These are phyloP conservation scores for Russula virescens DNA, from an alignment of 768 basidiomycete species.

Conservation along the genomic window DNA sequence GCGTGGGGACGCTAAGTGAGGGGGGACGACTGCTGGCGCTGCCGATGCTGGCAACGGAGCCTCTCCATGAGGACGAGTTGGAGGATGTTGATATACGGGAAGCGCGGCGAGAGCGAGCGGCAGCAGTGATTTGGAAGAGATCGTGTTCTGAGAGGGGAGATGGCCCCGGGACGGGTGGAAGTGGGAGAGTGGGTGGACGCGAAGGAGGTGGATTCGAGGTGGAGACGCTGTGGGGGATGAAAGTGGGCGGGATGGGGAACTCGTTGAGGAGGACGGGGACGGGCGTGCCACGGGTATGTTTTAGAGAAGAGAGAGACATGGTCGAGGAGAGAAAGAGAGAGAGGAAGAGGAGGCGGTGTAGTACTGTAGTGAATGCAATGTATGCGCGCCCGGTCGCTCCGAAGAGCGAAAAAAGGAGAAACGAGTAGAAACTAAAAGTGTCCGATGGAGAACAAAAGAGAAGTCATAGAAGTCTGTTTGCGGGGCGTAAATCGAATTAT, in stretches of 20 bases:
- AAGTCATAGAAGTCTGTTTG: constrained; percentile 2
- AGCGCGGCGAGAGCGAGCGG: constrained; percentile 33
- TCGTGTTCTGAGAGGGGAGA: constrained; percentile 50
- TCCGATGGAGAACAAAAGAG: constrained; percentile 13
- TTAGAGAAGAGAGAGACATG: not conserved
- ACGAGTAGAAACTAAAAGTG: not conserved
- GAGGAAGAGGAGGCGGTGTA: not conserved
- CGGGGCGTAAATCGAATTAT: constrained; percentile 1
- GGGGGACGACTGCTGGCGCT: constrained; percentile 26
- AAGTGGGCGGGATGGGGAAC: constrained; percentile 32
- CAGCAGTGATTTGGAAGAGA: constrained; percentile 38
- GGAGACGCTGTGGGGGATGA: constrained; percentile 29
- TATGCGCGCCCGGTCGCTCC: not conserved
- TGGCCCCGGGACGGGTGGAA: constrained; percentile 63
- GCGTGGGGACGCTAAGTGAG: constrained; percentile 19
- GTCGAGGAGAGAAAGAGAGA: not conserved
- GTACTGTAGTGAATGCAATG: not conserved
- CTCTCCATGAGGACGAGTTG: constrained; percentile 26
- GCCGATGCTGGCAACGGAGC: constrained; percentile 28
- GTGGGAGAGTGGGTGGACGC: constrained; percentile 49
- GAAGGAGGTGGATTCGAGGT: constrained; percentile 50
- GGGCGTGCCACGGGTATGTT: not conserved
- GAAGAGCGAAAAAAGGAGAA: not conserved
- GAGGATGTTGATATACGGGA: constrained; percentile 30
- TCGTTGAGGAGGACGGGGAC: constrained; percentile 31